Base-by-base conservation (phyloP, 2,329 filamentous ascomycete species). In the Diaporthe sp. region DNA sequence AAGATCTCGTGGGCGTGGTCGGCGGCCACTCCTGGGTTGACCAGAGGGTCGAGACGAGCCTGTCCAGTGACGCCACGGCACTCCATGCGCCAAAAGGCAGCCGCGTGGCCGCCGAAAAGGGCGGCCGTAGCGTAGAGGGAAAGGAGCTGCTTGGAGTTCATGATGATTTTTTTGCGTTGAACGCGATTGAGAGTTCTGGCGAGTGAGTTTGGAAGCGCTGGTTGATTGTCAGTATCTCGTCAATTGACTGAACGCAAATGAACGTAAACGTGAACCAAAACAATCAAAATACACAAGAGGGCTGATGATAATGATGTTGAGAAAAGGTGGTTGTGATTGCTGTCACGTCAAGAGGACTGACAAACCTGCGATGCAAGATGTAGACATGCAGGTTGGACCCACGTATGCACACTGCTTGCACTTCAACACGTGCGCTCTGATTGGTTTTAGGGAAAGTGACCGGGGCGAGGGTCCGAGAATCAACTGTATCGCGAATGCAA, bases 41-140 rank as follows among this genome's bases (percentile, higher is more conserved):
- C 88, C 74, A 98, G 87, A 25, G 95, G 95, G 82, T 98, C 95
- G 55, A 98, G 87, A 75, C 94, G 91, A 68, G 91, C 93, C 75
- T 94, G 83, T 77, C 92, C 94, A 78, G 92, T 87, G 62, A 90
- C 89, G 74, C 92, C 92, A 79, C 91, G 93, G 84, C 95, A 98
- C 80, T 95, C 93, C 90, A 98, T 94, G 82, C 95, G 94, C 94
- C 94, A 98, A 85, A 98, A 98, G 76, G 94, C 95, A 79, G 89
- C 82, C 62, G 87, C 88, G 39, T 73, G 67, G 44, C 61, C 72
- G 55, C 61, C 75, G 44, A 72, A 58, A 46, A 76, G 65, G 75
- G 75, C 72, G 42, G 70, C 34, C 46, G 60, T 51, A 44, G 46
- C 39, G 28, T 31, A 25, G 49, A 73, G 61, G 53, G 46, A 17